These are phyloP conservation scores for Eucalyptus lansdowneana DNA, from an alignment of 345 rosid genomes.

Conservation along the genomic window DNA sequence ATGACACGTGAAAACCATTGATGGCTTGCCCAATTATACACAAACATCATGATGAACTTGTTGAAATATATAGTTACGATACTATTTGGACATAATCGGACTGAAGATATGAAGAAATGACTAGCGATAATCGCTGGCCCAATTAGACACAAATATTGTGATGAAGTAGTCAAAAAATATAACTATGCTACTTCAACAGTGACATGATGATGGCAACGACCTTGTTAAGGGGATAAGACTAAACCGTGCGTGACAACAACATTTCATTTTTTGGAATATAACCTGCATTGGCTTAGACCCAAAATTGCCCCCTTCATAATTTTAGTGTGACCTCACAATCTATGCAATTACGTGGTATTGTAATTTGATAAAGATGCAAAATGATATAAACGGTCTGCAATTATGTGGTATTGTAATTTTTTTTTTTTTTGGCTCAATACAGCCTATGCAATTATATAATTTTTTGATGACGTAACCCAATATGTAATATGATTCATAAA, in stretches of 20 bases:
- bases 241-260: background rate
- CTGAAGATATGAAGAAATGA: background rate
- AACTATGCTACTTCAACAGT: background rate
- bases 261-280: background rate
- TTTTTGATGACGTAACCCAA: too few species aligned
- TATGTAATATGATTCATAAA: too few species aligned
- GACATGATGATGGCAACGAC: background rate
- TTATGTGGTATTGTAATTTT: too few species aligned
- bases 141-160: background rate
- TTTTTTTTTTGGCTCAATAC: too few species aligned
- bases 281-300: background rate
- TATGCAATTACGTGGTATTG: background rate
- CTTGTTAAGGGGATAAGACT: background rate
- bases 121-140: background rate
- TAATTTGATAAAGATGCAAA: background rate
- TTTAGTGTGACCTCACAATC: background rate
- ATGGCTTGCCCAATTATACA: background rate
- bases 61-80: background rate
- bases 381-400: too few species aligned
- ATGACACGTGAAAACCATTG: background rate
- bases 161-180: background rate
- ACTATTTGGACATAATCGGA: background rate
- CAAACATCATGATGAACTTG: background rate
- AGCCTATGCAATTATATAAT: too few species aligned
- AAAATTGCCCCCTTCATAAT: background rate